A percentile compares a stretch with the other conserved stretches of the same genome.
Evolutionary conservation across 2,329 filamentous ascomycete species (phyloP).

Genomic region (Geosmithia putterillii): DNA sequence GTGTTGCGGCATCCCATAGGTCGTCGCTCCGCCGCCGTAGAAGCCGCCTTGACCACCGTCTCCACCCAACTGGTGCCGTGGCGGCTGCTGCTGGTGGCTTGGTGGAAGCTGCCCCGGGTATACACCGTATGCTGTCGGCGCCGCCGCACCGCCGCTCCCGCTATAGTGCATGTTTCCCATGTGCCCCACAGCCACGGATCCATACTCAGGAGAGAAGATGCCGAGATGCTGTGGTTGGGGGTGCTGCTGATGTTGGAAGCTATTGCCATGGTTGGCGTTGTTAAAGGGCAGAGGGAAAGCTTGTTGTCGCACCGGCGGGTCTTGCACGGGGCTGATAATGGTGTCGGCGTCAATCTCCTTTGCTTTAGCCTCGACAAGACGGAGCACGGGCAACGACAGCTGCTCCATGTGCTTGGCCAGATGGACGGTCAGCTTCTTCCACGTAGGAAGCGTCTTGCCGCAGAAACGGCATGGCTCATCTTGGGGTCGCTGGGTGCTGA

Average conservation of each 20-base stretch:
- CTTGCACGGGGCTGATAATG: constrained; percentile 55
- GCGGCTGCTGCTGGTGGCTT: background rate
- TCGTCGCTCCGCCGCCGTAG: background rate
- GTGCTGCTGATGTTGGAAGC: constrained; percentile 2
- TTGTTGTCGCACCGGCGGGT: constrained; percentile 27
- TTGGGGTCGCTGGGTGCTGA: constrained; percentile 51
- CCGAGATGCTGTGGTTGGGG: too few species aligned
- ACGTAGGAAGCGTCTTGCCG: constrained; percentile 64
- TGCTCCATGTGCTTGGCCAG: constrained; percentile 91
- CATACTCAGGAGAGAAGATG: background rate
- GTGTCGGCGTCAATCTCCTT: constrained; percentile 45
- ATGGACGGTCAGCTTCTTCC: constrained; percentile 93
- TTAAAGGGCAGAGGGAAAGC: constrained; percentile 3
- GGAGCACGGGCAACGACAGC: constrained; percentile 70
- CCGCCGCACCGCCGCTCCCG: background rate
- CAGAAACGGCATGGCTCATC: constrained; percentile 84
- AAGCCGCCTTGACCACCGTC: background rate
- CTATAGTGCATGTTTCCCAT: background rate
- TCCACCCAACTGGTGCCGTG: background rate
- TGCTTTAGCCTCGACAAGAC: constrained; percentile 34
- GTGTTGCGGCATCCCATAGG: background rate
- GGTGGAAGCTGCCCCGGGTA: background rate
- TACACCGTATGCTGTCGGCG: background rate
- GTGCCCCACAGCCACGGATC: background rate
- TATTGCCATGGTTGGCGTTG: too few species aligned